Conservation (phyloP, 495 filamentous ascomycete species). For the Aspergillus bertholletiae region DNA sequence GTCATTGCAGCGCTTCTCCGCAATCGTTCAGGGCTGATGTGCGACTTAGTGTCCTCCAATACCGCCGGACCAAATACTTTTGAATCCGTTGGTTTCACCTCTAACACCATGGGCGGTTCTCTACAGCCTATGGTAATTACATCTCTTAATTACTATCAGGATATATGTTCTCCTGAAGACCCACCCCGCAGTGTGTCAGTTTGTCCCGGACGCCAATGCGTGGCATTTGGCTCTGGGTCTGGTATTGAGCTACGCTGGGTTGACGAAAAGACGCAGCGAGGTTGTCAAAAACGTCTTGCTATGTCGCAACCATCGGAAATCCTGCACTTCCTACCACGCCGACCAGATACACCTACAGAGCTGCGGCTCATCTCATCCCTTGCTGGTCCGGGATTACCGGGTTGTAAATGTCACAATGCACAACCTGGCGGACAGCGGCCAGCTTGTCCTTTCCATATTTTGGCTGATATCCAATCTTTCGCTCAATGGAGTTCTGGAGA, state of each 20-base stretch:
- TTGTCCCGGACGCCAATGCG: slow-evolving; percentile 62
- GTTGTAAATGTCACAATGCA: slow-evolving; percentile 31
- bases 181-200: slow-evolving; percentile 66
- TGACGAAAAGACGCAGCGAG: slow-evolving; percentile 56
- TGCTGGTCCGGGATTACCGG: slow-evolving; percentile 43
- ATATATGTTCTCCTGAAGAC: slow-evolving; percentile 63
- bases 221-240: slow-evolving; percentile 66
- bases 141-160: slow-evolving; percentile 42
- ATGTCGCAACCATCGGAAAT: slow-evolving; percentile 64
- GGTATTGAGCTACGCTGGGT: slow-evolving; percentile 74
- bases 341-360: slow-evolving; percentile 37
- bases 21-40: slow-evolving; percentile 61
- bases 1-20: slow-evolving; percentile 60
- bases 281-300: slow-evolving; percentile 60
- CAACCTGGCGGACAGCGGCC: slow-evolving; percentile 21
- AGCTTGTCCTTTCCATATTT: too few species aligned
- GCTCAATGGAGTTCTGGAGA: slow-evolving; percentile 23
- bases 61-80: not conserved
- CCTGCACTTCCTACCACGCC: slow-evolving; percentile 63
- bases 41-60: slow-evolving; percentile 40
- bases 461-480: slow-evolving; percentile 26
- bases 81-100: not conserved
- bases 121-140: slow-evolving; percentile 22
- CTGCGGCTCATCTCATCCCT: slow-evolving; percentile 67
- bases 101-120: not conserved